Base-by-base conservation (phyloP, 2,329 filamentous ascomycete genomes). In the Karstenula rhodostoma region DNA sequence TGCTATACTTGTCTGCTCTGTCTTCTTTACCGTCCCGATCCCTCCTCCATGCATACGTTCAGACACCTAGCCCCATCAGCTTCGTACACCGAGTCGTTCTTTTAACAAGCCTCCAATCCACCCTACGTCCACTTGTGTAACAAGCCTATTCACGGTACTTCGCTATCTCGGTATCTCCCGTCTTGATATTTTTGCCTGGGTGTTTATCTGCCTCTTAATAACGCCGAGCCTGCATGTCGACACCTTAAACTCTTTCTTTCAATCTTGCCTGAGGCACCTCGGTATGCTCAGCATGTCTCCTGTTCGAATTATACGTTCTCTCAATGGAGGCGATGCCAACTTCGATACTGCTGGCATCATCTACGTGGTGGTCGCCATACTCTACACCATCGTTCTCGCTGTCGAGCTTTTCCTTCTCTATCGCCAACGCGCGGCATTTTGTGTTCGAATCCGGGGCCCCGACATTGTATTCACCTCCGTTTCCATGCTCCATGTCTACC, bases 401-500 rank as follows among this genome's bases (percentile, higher is more conserved):
- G 70, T 46, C 23, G 73, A 78, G 47, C 63, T 75, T 7, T 73
- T 66, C 53, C 56, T 76, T 12, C 69, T 77, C 13, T 69, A 75
- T 47, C 69, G 65, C 53, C 64, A 67, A 35, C 69, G 74, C 9
- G 64, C 67, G 10, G 67, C 69, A 1, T 77, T 78, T 55, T 73
- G 69, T 49, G 61, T 78, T 47, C 74, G 66, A 17, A 74, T 78
- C 52, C 65, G 76, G 17, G 72, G 67, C 40, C 60, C 77, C 64
- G 72, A 70, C 33, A 65, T 77, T 40, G 65, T 77, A 43, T 73
- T 78, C 42, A 70, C 68, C 23, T 71, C 76, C 15, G 69, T 77
- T 5, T 67, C 65, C n/a, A 69, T 73, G 63, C 71, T 78, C 17
- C 76, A 78, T 53, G 57, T 77, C 22, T 78, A 78, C 56, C 67